Evolutionary conservation across 2,329 filamentous ascomycete genomes (phyloP).

Genomic region (Exophiala calicioides): DNA sequence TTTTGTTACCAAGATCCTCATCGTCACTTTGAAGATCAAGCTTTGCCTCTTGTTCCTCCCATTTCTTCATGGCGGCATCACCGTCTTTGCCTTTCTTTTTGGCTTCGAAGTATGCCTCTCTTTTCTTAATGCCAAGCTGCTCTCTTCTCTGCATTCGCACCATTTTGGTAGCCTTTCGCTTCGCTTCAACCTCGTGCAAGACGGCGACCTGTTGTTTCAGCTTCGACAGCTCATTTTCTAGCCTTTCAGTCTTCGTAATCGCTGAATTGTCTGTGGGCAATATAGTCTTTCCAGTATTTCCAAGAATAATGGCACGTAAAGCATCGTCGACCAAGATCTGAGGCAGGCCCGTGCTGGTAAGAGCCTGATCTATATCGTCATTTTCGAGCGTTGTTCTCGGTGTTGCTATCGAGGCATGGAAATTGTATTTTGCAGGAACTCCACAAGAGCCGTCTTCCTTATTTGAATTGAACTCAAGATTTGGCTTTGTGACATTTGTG

Average conservation of each 20-base stretch:
- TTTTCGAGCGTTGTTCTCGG: constrained; percentile 43
- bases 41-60: constrained; percentile 14
- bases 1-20: constrained; percentile 14
- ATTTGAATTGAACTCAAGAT: constrained; percentile 43
- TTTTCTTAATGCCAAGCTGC: constrained; percentile 41
- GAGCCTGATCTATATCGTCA: constrained; percentile 39
- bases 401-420: constrained; percentile 43
- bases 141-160: constrained; percentile 42
- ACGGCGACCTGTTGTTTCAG: constrained; percentile 38
- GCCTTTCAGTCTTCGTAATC: constrained; percentile 19
- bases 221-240: constrained; percentile 43
- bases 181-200: constrained; percentile 40
- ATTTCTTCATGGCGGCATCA: constrained; percentile 39
- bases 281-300: not conserved
- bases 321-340: constrained; percentile 30
- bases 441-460: constrained; percentile 36
- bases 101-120: constrained; percentile 48
- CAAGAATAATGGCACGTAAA: constrained; percentile 25
- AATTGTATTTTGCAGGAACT: constrained; percentile 46
- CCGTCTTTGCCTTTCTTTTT: constrained; percentile 47
- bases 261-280: constrained; percentile 30
- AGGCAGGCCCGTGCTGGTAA: constrained; percentile 17
- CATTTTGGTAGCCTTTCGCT: constrained; percentile 40
- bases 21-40: constrained; percentile 22
- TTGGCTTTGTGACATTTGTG: constrained; percentile 74